A percentile compares a stretch with the other conserved stretches of the same genome.
phyloP scores from a whole-genome alignment of 306 rosid species.

The Begonia peltatifolia region DNA sequence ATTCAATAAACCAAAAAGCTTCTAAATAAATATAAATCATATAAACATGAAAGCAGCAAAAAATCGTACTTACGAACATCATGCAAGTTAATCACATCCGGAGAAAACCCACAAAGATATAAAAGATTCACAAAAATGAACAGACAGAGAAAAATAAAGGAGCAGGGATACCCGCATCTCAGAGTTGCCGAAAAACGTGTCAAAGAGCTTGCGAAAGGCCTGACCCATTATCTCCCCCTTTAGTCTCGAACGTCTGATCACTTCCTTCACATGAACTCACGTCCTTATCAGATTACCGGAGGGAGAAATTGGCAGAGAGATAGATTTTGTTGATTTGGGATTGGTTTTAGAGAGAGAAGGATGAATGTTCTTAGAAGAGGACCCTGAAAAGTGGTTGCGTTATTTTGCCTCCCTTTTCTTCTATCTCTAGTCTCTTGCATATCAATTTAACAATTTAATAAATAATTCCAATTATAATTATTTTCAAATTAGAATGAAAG shows the following conservation, averaged over 20 bases:
- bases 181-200: conserved; percentile 42
- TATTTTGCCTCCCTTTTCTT: not conserved
- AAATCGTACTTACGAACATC: no score
- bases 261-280: not conserved
- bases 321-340: not conserved
- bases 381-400: not conserved
- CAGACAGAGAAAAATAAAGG: not conserved
- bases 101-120: no score
- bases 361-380: not conserved
- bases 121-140: not conserved
- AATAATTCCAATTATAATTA: no score
- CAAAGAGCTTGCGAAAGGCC: conserved; percentile 54
- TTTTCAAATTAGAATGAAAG: no score
- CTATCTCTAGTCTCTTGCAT: not conserved
- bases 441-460: no score
- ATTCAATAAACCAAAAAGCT: no score
- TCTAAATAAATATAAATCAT: no score
- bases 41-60: no score
- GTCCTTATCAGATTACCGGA: not conserved
- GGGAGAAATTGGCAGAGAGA: not conserved
- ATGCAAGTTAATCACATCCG: no score
- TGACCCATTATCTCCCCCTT: conserved; percentile 29
- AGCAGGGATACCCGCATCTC: conserved; percentile 43
- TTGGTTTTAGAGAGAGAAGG: not conserved
- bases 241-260: conserved; percentile 2